A percentile compares a stretch with the other conserved stretches of the same genome.
These are phyloP conservation scores for Mycena polygramma DNA, from an alignment of 768 basidiomycete species.

Conservation along the genomic window DNA sequence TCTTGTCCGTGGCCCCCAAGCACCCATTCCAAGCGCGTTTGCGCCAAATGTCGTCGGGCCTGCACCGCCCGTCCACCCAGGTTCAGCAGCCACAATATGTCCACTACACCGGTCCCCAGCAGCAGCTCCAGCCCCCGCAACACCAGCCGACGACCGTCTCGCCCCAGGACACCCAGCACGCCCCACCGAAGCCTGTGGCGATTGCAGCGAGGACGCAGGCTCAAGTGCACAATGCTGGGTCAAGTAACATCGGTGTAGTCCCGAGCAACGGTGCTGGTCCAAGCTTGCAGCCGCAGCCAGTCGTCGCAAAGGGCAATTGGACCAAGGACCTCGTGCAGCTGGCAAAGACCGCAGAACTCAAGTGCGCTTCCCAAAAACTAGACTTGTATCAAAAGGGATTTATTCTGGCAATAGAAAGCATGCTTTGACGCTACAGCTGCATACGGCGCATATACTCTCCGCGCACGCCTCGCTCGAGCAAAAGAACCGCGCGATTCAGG, in stretches of 20 bases:
- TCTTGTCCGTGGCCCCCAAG: constrained; percentile 6
- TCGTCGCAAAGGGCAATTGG: constrained; percentile 86
- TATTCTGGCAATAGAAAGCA: constrained; percentile 57
- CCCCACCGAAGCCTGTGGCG: background rate
- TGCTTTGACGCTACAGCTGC: constrained; percentile 84
- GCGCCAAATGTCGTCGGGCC: constrained; percentile 10
- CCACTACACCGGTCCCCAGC: constrained; percentile 21
- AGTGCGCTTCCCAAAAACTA: constrained; percentile 63
- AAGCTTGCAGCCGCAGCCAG: constrained; percentile 2
- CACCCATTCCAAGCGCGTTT: background rate
- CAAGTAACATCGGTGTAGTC: background rate
- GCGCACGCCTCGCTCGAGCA: constrained; percentile 85
- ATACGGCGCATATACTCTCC: constrained; percentile 89
- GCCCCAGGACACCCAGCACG: constrained; percentile 34
- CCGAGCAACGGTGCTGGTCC: background rate
- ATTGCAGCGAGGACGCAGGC: background rate
- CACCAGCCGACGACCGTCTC: constrained; percentile 24
- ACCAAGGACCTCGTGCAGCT: constrained; percentile 88
- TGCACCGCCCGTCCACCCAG: constrained; percentile 13
- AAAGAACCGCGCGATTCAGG: constrained; percentile 83
- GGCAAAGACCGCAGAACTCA: constrained; percentile 89
- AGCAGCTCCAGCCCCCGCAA: background rate
- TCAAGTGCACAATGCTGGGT: background rate
- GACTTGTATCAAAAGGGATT: background rate
- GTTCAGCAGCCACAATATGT: constrained; percentile 17